A percentile compares a stretch with the other conserved stretches of the same genome.
Conservation (phyloP, 768 basidiomycete genomes). For the Podaxis sp. region DNA sequence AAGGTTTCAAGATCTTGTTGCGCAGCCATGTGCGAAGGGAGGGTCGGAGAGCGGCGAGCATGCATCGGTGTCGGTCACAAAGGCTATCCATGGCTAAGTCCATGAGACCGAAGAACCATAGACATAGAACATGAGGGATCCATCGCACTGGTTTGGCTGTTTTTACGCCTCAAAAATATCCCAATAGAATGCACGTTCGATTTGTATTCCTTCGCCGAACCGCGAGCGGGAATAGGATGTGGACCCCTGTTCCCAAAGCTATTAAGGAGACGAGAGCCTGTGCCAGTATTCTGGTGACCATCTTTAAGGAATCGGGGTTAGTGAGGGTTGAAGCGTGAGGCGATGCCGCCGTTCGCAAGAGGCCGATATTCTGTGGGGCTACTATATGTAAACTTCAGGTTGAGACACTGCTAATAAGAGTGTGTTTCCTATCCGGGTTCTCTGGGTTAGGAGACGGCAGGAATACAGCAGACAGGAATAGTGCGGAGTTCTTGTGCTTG, state of each 20-base stretch:
- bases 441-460: too few relatives aligned
- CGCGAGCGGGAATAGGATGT: conserved; percentile 31
- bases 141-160: conserved; percentile 29
- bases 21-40: conserved; percentile 27
- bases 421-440: too few relatives aligned
- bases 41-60: conserved; percentile 32
- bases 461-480: too few relatives aligned
- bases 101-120: not conserved
- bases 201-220: conserved; percentile 32
- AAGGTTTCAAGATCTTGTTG: conserved; percentile 30
- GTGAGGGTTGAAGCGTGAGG: conserved; percentile 28
- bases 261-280: conserved; percentile 20
- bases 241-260: conserved; percentile 26
- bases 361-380: not conserved
- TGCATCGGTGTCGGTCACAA: not conserved
- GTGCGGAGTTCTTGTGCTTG: too few relatives aligned
- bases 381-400: not conserved
- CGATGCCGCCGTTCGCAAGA: not conserved
- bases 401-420: too few relatives aligned
- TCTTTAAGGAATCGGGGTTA: conserved; percentile 35
- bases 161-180: conserved; percentile 24
- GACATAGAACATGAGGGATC: conserved; percentile 36
- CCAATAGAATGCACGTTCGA: conserved; percentile 26
- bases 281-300: conserved; percentile 31
- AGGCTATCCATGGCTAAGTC: too few relatives aligned